phyloP scores from a whole-genome alignment of 2,329 filamentous ascomycete species.

The Claviceps purpurea region DNA sequence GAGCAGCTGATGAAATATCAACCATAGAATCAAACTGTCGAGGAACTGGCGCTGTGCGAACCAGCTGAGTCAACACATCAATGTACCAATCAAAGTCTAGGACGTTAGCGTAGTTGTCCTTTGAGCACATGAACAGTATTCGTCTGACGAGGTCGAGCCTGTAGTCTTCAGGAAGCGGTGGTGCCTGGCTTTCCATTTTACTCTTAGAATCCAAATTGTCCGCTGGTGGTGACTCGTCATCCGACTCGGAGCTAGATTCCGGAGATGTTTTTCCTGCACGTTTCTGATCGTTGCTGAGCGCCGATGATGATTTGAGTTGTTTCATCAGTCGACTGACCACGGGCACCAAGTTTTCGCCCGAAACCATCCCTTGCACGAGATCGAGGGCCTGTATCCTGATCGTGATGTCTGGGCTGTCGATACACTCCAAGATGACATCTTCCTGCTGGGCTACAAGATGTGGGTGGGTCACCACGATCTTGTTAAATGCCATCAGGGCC shows the following conservation, averaged over 20 bases:
- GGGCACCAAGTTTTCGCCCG: constrained; percentile 65
- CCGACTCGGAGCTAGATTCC: constrained; percentile 31
- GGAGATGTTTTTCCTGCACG: constrained; percentile 27
- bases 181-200: constrained; percentile 25
- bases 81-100: constrained; percentile 97
- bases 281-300: constrained; percentile 34
- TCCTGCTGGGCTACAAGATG: constrained; percentile 83
- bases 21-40: constrained; percentile 24
- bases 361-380: constrained; percentile 88
- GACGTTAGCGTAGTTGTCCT: constrained; percentile 75
- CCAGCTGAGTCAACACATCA: constrained; percentile 72
- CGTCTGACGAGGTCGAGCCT: constrained; percentile 67
- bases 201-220: constrained; percentile 20
- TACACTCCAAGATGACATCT: constrained; percentile 90
- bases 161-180: constrained; percentile 74
- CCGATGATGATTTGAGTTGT: constrained; percentile 60
- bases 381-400: constrained; percentile 89
- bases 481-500: constrained; percentile 85
- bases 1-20: constrained; percentile 15
- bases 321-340: constrained; percentile 80
- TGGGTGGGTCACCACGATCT: constrained; percentile 80
- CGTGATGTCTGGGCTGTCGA: constrained; percentile 90
- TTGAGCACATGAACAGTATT: constrained; percentile 80
- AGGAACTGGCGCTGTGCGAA: constrained; percentile 52
- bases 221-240: constrained; percentile 34